These are phyloP conservation scores for Russula abietina DNA, from an alignment of 768 basidiomycete genomes.

Conservation along the genomic window DNA sequence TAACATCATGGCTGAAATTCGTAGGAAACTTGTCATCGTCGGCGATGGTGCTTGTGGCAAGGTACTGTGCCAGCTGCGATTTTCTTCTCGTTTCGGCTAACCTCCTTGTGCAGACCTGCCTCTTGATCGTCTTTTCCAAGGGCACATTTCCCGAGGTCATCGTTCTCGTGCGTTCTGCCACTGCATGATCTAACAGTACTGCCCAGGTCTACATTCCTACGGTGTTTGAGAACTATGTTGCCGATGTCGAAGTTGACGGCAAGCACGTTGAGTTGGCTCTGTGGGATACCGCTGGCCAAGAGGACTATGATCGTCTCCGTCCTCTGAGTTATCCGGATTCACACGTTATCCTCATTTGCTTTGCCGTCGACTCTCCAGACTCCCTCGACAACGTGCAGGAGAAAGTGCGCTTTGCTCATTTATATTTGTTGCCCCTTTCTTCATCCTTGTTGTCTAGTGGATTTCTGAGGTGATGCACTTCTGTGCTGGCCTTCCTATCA, in stretches of 20 bases:
- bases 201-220: constrained; percentile 95
- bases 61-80: constrained; percentile 37
- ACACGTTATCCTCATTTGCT: constrained; percentile 99
- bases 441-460: constrained; percentile 54
- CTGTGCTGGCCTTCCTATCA: constrained; percentile 88
- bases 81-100: neutral
- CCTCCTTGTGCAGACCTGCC: constrained; percentile 20
- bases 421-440: neutral
- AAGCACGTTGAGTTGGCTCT: constrained; percentile 97
- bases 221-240: constrained; percentile 99
- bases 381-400: constrained; percentile 99
- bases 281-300: constrained; percentile 99
- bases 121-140: constrained; percentile 95
- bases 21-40: constrained; percentile 98
- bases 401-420: constrained; percentile 59
- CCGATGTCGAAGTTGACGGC: constrained; percentile 96
- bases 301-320: constrained; percentile 97
- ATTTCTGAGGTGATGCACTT: constrained; percentile 99
- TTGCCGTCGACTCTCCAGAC: constrained; percentile 96
- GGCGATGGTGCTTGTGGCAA: constrained; percentile 98
- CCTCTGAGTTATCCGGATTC: constrained; percentile 98
- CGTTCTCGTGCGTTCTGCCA: neutral
- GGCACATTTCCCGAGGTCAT: constrained; percentile 91
- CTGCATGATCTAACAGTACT: neutral
- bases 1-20: constrained; percentile 82